Base-by-base conservation (phyloP, 495 filamentous ascomycete species). In the Immersiella caudata region DNA sequence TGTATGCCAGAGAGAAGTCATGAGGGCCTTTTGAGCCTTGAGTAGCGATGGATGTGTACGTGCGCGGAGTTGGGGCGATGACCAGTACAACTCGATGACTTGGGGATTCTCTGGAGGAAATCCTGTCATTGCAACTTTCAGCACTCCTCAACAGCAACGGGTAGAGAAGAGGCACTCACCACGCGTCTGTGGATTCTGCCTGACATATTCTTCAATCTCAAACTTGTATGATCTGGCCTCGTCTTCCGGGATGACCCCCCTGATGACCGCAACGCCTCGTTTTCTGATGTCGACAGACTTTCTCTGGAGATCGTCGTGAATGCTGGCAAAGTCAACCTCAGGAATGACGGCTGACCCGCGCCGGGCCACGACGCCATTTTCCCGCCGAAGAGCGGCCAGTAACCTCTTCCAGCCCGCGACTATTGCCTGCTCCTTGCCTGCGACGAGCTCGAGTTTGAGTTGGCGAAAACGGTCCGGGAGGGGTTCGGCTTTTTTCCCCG, bases 41-140 rank as follows among this genome's bases (percentile, higher is more conserved):
- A 96, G 79, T 68, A 96, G 67, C 59, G 90, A 88, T 11, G 89
- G 84, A 75, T 97, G 90, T 0, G 85, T 81, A 18, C 93, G 85
- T 12, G 93, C 93, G 50, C 86, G 83, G 27, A 91, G 79, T 71
- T 97, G 93, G 4, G 89, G 79, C 7, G 87, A 85, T 0, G 91
- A 90, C 93, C 93, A 97, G 80, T 97, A 97, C 2, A 97, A 81
- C 73, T 97, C 93, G 71, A 89, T 94, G 4, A 97, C 92, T 60
- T 92, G 88, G 0, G 93, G 93, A 75, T 79, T 60, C 58, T 79
- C 52, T 52, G 82, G 67, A 64, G 83, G 79, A 71, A 86, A 83
- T 46, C 85, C 81, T 86, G 75, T 5, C 11, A 18, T 21, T 21
- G 21, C 12, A 25, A 26, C 11, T 40, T n/a, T 36, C 29, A 21